Evolutionary conservation across 73 alveolate species (phyloP).

Genomic region (Paramecium caudatum): DNA sequence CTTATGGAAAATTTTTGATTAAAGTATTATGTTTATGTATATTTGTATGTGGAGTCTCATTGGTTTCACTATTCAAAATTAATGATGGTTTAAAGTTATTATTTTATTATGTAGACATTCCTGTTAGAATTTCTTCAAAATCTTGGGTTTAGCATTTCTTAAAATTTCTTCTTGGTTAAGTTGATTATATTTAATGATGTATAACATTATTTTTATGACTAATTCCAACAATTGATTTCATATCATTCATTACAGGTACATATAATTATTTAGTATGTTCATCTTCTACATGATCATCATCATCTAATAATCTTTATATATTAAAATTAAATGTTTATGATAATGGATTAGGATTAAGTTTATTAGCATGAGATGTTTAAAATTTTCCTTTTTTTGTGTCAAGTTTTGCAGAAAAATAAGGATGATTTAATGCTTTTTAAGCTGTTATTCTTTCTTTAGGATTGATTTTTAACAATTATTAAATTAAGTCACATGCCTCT

Average conservation of each 20-base stretch:
- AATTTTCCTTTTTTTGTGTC: constrained; percentile 38
- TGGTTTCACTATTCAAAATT: background rate
- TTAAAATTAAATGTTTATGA: background rate
- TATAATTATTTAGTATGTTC: constrained; percentile 4
- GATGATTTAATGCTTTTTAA: constrained; percentile 76
- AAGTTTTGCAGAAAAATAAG: constrained; percentile 59
- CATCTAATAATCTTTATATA: background rate
- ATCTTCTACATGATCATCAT: constrained; percentile 60
- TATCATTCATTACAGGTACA: constrained; percentile 50
- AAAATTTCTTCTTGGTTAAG: background rate
- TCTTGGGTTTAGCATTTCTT: constrained; percentile 12
- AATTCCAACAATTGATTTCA: constrained; percentile 1
- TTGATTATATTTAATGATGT: too few species aligned
- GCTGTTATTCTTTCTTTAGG: constrained; percentile 80
- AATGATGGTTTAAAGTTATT: constrained; percentile 24
- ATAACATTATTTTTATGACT: too few species aligned
- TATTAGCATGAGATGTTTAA: background rate
- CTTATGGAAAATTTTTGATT: constrained; percentile 10
- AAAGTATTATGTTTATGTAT: constrained; percentile 24
- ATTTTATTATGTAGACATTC: background rate
- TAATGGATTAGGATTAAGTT: constrained; percentile 7
- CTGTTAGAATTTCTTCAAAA: background rate
- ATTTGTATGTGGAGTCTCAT: background rate
- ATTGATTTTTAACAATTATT: constrained; percentile 76
- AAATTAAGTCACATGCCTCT: constrained; percentile 77